These are phyloP conservation scores for Pestalotiopsis sp. DNA, from an alignment of 2,329 filamentous ascomycete species.

Conservation along the genomic window DNA sequence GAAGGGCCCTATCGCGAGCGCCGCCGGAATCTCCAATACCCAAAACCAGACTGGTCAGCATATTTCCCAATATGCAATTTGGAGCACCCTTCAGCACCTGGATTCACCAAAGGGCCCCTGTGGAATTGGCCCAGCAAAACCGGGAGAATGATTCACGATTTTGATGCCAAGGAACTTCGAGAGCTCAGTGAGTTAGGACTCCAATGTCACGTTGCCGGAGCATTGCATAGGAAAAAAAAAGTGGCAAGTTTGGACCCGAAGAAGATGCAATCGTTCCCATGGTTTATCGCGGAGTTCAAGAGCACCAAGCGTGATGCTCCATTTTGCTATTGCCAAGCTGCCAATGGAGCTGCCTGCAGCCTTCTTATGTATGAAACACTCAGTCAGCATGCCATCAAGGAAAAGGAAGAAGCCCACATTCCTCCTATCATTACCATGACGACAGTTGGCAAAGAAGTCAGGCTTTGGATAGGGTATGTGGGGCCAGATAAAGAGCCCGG, in stretches of 20 bases:
- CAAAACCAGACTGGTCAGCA: not conserved
- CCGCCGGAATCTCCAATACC: not conserved
- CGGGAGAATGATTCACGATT: not conserved
- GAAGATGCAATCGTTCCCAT: no score
- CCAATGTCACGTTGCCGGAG: no score
- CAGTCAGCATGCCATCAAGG: not conserved
- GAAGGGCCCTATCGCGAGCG: no score
- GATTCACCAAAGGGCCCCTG: not conserved
- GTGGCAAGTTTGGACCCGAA: no score
- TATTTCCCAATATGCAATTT: not conserved
- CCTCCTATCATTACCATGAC: not conserved
- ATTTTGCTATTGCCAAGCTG: not conserved
- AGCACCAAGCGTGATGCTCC: no score
- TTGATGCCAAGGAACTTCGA: not conserved
- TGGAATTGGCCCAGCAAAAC: not conserved
- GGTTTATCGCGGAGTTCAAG: no score
- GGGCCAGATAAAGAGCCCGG: not conserved
- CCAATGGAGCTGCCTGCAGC: not conserved
- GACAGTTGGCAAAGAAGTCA: not conserved
- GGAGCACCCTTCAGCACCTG: not conserved
- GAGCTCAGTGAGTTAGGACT: not conserved
- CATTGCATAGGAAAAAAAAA: no score
- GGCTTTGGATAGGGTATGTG: slow-evolving; percentile 1
- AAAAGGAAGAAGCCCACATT: not conserved
- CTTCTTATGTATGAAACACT: slow-evolving; percentile 1